These are phyloP conservation scores for Coemansia biformis DNA, from an alignment of 192 early-diverging fungal genomes.

Conservation along the genomic window DNA sequence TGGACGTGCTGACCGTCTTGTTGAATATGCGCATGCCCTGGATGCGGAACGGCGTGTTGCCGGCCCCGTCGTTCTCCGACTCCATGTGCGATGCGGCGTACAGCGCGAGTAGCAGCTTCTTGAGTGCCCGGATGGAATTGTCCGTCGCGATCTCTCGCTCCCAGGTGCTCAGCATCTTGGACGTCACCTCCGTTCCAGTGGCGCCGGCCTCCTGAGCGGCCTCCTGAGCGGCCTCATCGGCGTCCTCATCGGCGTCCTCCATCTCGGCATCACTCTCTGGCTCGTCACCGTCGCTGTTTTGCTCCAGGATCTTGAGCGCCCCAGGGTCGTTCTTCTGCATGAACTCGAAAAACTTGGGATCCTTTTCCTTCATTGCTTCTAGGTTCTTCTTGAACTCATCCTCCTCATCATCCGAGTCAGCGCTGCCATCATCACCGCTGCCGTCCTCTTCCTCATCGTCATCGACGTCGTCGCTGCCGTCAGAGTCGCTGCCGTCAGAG, in stretches of 20 bases:
- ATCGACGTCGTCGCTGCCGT: conserved; percentile 24
- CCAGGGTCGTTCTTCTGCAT: conserved; percentile 80
- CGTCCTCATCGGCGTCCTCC: conserved; percentile 52
- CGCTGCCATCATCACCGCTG: conserved; percentile 1
- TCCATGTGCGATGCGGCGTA: conserved; percentile 73
- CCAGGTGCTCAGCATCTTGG: conserved; percentile 72
- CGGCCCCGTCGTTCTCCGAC: conserved; percentile 55
- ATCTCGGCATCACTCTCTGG: conserved; percentile 17
- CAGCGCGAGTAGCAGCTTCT: conserved; percentile 77
- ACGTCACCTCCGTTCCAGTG: conserved; percentile 55
- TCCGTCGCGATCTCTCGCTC: conserved; percentile 53
- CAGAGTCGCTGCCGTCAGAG: neutral
- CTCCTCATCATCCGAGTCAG: conserved; percentile 56
- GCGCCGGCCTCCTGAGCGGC: conserved; percentile 44
- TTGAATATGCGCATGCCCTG: conserved; percentile 69
- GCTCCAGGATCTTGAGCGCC: conserved; percentile 73
- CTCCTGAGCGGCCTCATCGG: too few relatives aligned
- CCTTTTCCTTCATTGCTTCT: conserved; percentile 75
- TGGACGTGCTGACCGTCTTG: conserved; percentile 66
- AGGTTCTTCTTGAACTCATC: conserved; percentile 73
- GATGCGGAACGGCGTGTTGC: conserved; percentile 63
- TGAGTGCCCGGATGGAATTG: conserved; percentile 63
- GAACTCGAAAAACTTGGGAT: conserved; percentile 91
- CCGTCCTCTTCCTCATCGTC: conserved; percentile 44
- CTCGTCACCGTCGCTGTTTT: conserved; percentile 41